These are phyloP conservation scores for Larix kaempferi DNA, from an alignment of 75 land plant species.

Conservation along the genomic window DNA sequence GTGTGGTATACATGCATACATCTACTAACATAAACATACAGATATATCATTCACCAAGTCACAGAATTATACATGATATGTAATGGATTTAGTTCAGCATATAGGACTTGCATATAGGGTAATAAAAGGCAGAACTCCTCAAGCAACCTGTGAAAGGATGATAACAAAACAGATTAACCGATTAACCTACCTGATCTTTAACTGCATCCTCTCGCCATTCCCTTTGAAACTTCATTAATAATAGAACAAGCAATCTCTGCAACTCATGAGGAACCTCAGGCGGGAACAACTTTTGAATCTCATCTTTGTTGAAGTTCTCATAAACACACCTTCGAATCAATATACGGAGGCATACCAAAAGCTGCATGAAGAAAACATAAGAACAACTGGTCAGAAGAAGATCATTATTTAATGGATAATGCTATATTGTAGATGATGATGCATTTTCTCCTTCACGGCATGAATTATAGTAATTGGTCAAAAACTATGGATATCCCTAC, in stretches of 20 bases:
- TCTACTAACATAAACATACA: too few species aligned
- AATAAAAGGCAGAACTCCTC: not conserved
- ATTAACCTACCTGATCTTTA: slow-evolving; percentile 39
- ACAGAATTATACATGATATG: not conserved
- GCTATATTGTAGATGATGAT: too few species aligned
- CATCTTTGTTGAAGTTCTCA: slow-evolving; percentile 46
- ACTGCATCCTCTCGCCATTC: slow-evolving; percentile 56
- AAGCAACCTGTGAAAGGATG: not conserved
- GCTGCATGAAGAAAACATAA: slow-evolving; percentile 25
- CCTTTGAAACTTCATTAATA: slow-evolving; percentile 51
- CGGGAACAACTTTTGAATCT: slow-evolving; percentile 56
- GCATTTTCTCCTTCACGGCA: too few species aligned
- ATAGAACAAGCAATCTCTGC: slow-evolving; percentile 40
- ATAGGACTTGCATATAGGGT: not conserved
- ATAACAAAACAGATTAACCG: not conserved
- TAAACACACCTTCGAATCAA: slow-evolving; percentile 53
- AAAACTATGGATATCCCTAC: too few species aligned
- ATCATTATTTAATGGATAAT: too few species aligned
- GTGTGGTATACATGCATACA: too few species aligned
- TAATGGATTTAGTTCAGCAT: not conserved
- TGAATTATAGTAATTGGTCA: too few species aligned
- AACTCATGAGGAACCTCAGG: slow-evolving; percentile 51
- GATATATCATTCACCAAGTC: too few species aligned
- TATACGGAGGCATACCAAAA: slow-evolving; percentile 54
- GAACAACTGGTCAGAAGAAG: not conserved